These are phyloP conservation scores for Leishmania amazonensis DNA, from an alignment of 208 protist genomes.

Conservation along the genomic window DNA sequence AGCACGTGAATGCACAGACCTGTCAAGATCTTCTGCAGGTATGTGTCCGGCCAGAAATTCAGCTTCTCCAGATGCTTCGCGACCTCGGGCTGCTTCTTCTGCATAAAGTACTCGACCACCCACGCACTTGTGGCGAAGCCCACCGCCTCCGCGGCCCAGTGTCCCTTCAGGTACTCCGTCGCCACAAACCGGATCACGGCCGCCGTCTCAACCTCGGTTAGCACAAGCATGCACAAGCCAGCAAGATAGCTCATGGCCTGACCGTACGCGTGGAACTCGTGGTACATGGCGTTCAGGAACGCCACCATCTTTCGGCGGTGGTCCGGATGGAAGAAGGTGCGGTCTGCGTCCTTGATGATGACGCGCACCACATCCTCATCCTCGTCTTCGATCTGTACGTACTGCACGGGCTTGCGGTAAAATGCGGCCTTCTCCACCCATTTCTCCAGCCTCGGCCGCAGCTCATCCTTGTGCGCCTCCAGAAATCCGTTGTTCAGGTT, in stretches of 20 bases:
- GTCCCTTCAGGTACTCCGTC: constrained; percentile 79
- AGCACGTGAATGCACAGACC: constrained; percentile 91
- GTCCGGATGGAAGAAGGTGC: constrained; percentile 79
- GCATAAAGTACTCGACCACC: constrained; percentile 88
- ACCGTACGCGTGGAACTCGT: constrained; percentile 87
- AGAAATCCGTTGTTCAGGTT: constrained; percentile 88
- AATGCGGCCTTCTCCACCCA: constrained; percentile 71
- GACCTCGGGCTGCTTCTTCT: constrained; percentile 69
- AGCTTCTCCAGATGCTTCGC: constrained; percentile 74
- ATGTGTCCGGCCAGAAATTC: constrained; percentile 92
- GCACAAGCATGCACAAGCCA: constrained; percentile 80
- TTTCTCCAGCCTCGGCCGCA: constrained; percentile 64
- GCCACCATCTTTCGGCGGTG: constrained; percentile 78
- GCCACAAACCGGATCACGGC: constrained; percentile 78
- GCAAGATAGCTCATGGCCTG: constrained; percentile 93
- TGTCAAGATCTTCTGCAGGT: constrained; percentile 91
- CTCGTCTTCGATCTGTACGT: constrained; percentile 79
- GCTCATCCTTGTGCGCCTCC: constrained; percentile 52
- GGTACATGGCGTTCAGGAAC: constrained; percentile 81
- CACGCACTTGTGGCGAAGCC: constrained; percentile 90
- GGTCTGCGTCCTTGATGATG: constrained; percentile 92
- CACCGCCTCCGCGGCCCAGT: constrained; percentile 89
- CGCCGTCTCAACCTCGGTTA: constrained; percentile 85
- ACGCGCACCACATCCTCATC: constrained; percentile 89
- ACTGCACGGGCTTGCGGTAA: constrained; percentile 65